A percentile compares a stretch with the other conserved stretches of the same genome.
These are phyloP conservation scores for Rubia tinctorum DNA, from an alignment of 305 asterid genomes.

Conservation along the genomic window DNA sequence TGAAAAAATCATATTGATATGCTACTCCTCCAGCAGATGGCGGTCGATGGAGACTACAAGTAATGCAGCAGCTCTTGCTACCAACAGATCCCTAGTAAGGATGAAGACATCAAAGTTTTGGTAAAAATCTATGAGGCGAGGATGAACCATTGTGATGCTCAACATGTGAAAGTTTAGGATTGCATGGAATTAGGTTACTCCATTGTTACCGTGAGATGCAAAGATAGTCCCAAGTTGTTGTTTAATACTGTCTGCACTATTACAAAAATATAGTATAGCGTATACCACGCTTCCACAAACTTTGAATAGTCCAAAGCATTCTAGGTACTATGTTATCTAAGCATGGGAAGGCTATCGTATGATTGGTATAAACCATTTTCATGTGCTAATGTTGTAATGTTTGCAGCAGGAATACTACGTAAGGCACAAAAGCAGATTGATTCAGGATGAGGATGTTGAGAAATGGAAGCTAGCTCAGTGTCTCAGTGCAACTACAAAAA, in stretches of 20 bases:
- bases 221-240: constrained; percentile 73
- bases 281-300: no score
- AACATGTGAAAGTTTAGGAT: constrained; percentile 43
- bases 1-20: no score
- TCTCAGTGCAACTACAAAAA: constrained; percentile 21
- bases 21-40: no score
- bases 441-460: constrained; percentile 52
- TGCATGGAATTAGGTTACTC: constrained; percentile 59
- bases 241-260: constrained; percentile 22
- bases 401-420: constrained; percentile 65
- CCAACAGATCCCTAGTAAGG: no score
- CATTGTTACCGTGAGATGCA: constrained; percentile 51
- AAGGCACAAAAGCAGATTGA: constrained; percentile 48
- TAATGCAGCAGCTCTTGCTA: no score
- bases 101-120: no score
- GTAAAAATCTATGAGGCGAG: constrained; percentile 18
- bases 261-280: constrained; percentile 44
- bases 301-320: constrained; percentile 38
- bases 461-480: constrained; percentile 46
- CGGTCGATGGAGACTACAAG: no score
- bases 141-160: constrained; percentile 13
- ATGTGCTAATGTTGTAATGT: not conserved
- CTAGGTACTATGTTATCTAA: constrained; percentile 37
- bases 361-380: not conserved
- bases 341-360: no score